Conservation (phyloP, 805 yeast genomes). For the Teunomyces kruisii region DNA sequence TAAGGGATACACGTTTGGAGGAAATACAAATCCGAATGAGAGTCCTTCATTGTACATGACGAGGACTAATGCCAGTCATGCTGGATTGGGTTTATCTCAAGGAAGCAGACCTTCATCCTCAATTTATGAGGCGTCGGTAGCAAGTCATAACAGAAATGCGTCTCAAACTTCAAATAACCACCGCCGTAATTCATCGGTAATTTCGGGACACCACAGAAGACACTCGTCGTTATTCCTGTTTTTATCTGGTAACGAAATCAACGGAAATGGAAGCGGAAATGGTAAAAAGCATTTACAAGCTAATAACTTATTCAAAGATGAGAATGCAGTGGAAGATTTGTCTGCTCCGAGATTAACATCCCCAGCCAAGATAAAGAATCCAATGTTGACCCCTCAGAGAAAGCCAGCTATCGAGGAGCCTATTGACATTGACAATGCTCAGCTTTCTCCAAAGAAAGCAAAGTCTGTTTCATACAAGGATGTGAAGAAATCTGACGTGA, state of each 20-base stretch:
- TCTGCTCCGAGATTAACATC: constrained; percentile 15
- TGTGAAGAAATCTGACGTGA: constrained; percentile 28
- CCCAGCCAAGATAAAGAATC: constrained; percentile 23
- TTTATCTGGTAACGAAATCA: constrained; percentile 33
- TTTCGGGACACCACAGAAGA: constrained; percentile 53
- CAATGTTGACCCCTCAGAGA: constrained; percentile 8
- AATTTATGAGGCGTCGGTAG: constrained; percentile 46
- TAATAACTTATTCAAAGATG: constrained; percentile 10
- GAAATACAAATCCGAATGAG: constrained; percentile 14
- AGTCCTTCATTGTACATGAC: constrained; percentile 18
- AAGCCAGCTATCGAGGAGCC: constrained; percentile 8
- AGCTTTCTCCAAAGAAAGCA: constrained; percentile 37
- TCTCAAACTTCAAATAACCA: constrained; percentile 38
- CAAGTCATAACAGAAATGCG: constrained; percentile 42
- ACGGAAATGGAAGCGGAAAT: constrained; percentile 1
- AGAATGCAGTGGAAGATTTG: constrained; percentile 4
- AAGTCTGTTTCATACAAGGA: constrained; percentile 19
- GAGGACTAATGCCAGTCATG: constrained; percentile 21
- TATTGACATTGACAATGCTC: constrained; percentile 32
- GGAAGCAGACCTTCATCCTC: constrained; percentile 48
- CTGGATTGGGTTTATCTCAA: constrained; percentile 17
- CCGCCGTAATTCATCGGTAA: constrained; percentile 29
- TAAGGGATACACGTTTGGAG: constrained; percentile 34
- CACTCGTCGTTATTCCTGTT: constrained; percentile 62
- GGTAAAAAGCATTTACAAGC: constrained; percentile 7